Evolutionary conservation across 805 yeast species (phyloP).

Genomic region (Monosporozyma siamensis): DNA sequence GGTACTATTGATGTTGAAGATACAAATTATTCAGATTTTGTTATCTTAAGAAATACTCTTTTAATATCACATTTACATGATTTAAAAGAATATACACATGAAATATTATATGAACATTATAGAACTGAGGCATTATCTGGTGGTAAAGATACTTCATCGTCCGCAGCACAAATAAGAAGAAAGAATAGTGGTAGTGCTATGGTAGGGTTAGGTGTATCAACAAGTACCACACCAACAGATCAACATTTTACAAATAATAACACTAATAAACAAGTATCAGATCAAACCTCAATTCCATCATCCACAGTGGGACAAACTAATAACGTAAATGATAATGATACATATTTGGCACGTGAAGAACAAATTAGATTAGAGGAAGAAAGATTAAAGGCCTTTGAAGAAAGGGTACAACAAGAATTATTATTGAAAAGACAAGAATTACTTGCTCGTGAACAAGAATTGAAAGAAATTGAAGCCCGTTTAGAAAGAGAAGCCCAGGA

Average conservation of each 20-base stretch:
- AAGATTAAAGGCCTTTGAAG: constrained; percentile 76
- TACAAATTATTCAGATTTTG: constrained; percentile 71
- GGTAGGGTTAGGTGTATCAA: neutral
- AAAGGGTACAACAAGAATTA: constrained; percentile 80
- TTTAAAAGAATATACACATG: constrained; percentile 82
- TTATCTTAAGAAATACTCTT: constrained; percentile 67
- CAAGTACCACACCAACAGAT: neutral
- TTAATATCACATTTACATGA: constrained; percentile 80
- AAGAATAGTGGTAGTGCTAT: too few relatives aligned
- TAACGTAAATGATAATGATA: constrained; percentile 24
- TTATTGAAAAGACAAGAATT: constrained; percentile 73
- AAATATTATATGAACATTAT: constrained; percentile 76
- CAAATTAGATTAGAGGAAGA: constrained; percentile 86
- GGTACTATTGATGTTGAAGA: constrained; percentile 55
- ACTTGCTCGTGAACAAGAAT: constrained; percentile 74
- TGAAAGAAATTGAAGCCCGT: constrained; percentile 70
- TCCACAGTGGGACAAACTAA: neutral
- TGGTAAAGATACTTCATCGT: constrained; percentile 12
- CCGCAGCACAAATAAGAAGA: too few relatives aligned
- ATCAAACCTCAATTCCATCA: neutral
- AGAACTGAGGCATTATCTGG: constrained; percentile 79
- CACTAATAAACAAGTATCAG: neutral
- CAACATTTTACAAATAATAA: neutral
- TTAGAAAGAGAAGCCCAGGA: constrained; percentile 46
- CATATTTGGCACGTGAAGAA: constrained; percentile 67